phyloP scores from a whole-genome alignment of 1,139 yeast species.

The Debaryomycetaceae sp. region DNA sequence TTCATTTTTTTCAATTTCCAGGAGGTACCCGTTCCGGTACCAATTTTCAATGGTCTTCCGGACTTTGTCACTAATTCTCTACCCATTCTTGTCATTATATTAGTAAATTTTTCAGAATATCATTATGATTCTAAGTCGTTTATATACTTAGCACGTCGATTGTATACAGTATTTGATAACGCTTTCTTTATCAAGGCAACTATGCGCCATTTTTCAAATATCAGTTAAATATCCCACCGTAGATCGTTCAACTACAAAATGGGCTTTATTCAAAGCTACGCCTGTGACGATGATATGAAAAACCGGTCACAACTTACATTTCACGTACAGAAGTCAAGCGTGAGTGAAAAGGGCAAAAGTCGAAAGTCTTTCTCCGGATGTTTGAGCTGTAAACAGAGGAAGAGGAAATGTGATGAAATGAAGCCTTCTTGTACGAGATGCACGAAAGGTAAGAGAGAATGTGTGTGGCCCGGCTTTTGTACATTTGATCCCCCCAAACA shows the following conservation, averaged over 20 bases:
- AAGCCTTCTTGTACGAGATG: constrained; percentile 5
- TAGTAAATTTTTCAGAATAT: not conserved
- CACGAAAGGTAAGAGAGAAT: constrained; percentile 1
- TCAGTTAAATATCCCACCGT: too few species aligned
- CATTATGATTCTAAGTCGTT: too few species aligned
- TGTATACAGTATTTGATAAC: too few species aligned
- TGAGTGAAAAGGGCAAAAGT: not conserved
- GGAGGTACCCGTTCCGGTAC: constrained; percentile 66
- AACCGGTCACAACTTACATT: too few species aligned
- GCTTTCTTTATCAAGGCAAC: too few species aligned
- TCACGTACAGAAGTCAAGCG: not conserved
- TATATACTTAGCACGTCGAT: too few species aligned
- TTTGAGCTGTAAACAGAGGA: constrained; percentile 6
- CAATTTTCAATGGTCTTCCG: constrained; percentile 34
- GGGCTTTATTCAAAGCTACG: too few species aligned
- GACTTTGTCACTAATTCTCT: constrained; percentile 28
- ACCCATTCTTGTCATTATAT: not conserved
- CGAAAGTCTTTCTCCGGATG: constrained; percentile 8
- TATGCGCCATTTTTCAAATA: too few species aligned
- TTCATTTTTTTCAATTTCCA: constrained; percentile 50
- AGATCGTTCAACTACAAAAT: too few species aligned
- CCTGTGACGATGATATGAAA: too few species aligned
- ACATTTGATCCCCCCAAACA: too few species aligned
- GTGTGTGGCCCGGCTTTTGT: constrained; percentile 2
- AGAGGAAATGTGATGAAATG: constrained; percentile 6